Base-by-base conservation (phyloP, 495 filamentous ascomycete genomes). In the Hyphodiscus hymeniophilus region DNA sequence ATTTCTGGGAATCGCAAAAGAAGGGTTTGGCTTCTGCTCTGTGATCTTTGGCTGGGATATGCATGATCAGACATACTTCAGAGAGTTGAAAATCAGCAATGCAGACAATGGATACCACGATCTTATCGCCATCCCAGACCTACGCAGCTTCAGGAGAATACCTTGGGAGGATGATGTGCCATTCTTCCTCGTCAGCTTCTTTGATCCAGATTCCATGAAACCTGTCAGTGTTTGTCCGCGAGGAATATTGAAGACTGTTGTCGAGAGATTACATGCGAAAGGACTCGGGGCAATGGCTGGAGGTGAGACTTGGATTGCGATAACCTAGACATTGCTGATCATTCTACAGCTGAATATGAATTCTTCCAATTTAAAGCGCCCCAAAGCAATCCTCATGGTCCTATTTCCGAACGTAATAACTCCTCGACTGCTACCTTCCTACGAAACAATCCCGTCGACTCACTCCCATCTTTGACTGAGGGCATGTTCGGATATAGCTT, bases 401-500 rank as follows among this genome's bases (percentile, higher is more conserved):
- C 57, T 7, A 7, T 56, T 2, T 26, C 42, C 5, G 53, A 60
- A 47, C 22, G 53, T 42, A 80, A 79, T 44, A 75, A 78, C 3
- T 80, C 82, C n/a, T 77, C 84, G 0, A 85, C 86, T 0, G 87
- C 86, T 17, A 62, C 69, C 2, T 95, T 82, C 60, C 75, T 95
- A 2, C 73, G 75, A 51, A 64, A 84, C 20, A 89, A 95, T 56
- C 72, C 85, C 0, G 77, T 82, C 23, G 72, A 84, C 26, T 58
- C 76, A 1, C 74, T 95, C 6, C 88, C 89, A 1, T 62, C 80
- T 24, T 59, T 98, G 24, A 95, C 92, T 16, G 88, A 96, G 62
- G 92, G 92, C 48, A 98, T 98, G 92, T 96, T 96, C 56, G 92
- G 90, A 23, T 98, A 98, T 69, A 92, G 86, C 54, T 68, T 98